Conservation (phyloP, 164 flowering plant genomes). For the Chimonanthus salicifolius region DNA sequence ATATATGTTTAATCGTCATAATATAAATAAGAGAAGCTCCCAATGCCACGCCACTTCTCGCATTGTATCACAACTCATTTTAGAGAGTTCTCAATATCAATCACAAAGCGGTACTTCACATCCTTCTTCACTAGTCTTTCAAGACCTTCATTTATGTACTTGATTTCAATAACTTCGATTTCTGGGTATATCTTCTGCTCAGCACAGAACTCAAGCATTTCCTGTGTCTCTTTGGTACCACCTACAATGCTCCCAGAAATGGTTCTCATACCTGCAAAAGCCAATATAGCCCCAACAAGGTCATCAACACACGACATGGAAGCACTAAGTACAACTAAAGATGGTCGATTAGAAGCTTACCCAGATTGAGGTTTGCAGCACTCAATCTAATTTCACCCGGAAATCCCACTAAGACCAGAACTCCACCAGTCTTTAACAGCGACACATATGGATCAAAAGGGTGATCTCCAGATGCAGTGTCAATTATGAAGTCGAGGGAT, state of each 20-base stretch:
- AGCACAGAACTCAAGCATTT: conserved; percentile 84
- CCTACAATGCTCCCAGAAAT: conserved; percentile 68
- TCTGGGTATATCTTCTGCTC: conserved; percentile 63
- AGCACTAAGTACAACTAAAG: background rate
- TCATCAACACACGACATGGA: background rate
- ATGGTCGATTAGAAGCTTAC: conserved; percentile 20
- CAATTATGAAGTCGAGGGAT: conserved; percentile 66
- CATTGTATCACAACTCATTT: conserved; percentile 30
- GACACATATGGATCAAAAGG: conserved; percentile 77
- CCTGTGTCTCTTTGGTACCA: conserved; percentile 67
- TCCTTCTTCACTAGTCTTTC: conserved; percentile 74
- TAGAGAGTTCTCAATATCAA: conserved; percentile 65
- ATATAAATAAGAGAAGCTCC: background rate
- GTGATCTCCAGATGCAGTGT: conserved; percentile 85
- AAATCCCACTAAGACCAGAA: conserved; percentile 63
- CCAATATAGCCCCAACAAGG: background rate
- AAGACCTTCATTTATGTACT: conserved; percentile 50
- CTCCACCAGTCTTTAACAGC: conserved; percentile 56
- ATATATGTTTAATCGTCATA: no score
- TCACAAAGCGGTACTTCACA: conserved; percentile 83
- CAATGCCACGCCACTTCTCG: background rate
- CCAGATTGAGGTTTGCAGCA: conserved; percentile 59
- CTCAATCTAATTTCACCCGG: conserved; percentile 70
- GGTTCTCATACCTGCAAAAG: conserved; percentile 51
- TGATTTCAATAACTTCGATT: conserved; percentile 64